phyloP scores from a whole-genome alignment of 1,284 basidiomycete species.

The Erythrobasidium hasegawianum region DNA sequence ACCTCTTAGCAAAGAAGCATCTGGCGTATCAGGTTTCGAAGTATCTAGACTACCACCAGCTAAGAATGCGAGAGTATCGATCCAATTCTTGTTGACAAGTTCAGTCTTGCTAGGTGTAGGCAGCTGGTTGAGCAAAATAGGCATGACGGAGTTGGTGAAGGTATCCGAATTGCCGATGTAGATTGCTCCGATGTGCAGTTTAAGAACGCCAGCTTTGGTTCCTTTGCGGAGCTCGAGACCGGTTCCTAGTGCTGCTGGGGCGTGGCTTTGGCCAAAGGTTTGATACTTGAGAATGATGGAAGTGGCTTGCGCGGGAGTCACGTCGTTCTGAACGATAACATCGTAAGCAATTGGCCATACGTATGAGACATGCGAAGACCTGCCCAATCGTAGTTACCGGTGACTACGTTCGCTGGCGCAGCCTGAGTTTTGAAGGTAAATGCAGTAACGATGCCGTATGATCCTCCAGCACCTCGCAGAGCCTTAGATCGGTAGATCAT shows the following conservation, averaged over 20 bases:
- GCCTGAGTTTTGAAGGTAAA: constrained; percentile 12
- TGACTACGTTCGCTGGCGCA: constrained; percentile 10
- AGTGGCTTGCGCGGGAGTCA: too few species aligned
- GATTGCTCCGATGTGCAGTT: not conserved
- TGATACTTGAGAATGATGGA: too few species aligned
- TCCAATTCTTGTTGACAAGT: not conserved
- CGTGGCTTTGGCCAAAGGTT: too few species aligned
- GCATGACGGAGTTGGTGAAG: not conserved
- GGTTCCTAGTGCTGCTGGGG: too few species aligned
- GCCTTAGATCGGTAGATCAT: constrained; percentile 16
- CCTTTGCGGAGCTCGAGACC: too few species aligned
- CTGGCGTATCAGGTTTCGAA: too few species aligned
- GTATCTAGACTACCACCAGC: too few species aligned
- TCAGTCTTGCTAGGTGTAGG: not conserved
- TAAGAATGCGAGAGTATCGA: not conserved
- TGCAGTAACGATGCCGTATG: constrained; percentile 20
- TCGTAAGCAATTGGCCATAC: too few species aligned
- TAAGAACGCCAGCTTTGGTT: too few species aligned
- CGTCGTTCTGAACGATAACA: too few species aligned
- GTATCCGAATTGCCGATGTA: not conserved
- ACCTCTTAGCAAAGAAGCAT: not conserved
- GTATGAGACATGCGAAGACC: too few species aligned
- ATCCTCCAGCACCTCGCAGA: constrained; percentile 13
- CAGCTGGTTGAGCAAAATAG: not conserved
- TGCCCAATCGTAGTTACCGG: too few species aligned